Conservation (phyloP, 2,329 filamentous ascomycete genomes). For the Fulvia fulva region DNA sequence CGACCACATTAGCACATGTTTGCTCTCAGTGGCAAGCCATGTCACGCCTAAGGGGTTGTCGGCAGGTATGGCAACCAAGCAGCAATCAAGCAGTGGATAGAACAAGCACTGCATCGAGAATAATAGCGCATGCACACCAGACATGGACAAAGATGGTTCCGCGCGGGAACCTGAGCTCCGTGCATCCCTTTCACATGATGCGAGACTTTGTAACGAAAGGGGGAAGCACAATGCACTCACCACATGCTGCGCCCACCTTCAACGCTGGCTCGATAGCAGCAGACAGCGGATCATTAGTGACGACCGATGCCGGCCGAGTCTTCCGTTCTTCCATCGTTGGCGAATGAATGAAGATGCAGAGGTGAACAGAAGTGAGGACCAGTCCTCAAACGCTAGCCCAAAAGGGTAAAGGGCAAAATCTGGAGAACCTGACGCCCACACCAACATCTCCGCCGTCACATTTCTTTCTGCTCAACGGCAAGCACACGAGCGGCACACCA, state of each 20-base stretch:
- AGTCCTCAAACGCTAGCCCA: neutral
- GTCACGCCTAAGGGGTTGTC: conserved; percentile 38
- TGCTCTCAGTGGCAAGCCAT: neutral
- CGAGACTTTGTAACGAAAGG: neutral
- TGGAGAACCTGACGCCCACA: neutral
- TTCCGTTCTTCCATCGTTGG: conserved; percentile 10
- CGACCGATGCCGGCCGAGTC: conserved; percentile 3
- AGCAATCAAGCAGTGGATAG: neutral
- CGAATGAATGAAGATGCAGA: neutral
- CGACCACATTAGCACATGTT: conserved; percentile 7
- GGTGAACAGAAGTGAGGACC: neutral
- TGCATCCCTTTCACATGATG: neutral
- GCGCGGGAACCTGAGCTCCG: too few species aligned
- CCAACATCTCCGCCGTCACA: neutral
- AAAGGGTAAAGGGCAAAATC: neutral
- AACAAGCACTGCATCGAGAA: neutral
- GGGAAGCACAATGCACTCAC: conserved; percentile 22
- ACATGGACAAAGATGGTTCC: too few species aligned
- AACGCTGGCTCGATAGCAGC: conserved; percentile 29
- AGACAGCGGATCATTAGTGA: conserved; percentile 18
- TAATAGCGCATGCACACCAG: neutral
- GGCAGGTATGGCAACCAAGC: neutral
- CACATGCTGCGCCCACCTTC: conserved; percentile 33
- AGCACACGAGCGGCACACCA: conserved; percentile 8
- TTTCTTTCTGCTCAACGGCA: neutral